These are phyloP conservation scores for Grigorovia yakushimaensis DNA, from an alignment of 805 yeast genomes.

Conservation along the genomic window DNA sequence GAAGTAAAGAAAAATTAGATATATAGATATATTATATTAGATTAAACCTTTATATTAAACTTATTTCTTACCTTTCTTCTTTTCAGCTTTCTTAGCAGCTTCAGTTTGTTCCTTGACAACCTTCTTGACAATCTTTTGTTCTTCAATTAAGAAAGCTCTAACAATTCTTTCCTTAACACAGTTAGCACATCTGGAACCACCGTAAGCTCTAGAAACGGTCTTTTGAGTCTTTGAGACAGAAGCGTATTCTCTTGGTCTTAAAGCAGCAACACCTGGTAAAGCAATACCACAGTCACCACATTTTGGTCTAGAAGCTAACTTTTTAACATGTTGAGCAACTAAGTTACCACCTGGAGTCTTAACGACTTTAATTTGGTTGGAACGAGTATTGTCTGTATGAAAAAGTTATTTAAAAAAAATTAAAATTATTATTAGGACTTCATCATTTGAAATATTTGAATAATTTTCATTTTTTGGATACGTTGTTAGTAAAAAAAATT, in stretches of 20 bases:
- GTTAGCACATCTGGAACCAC: conserved; percentile 97
- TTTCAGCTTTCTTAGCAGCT: conserved; percentile 62
- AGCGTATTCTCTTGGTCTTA: conserved; percentile 98
- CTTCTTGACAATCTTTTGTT: conserved; percentile 99
- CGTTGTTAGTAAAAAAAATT: background rate
- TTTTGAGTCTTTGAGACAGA: conserved; percentile 89
- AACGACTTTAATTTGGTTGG: conserved; percentile 98
- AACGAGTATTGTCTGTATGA: conserved; percentile 90
- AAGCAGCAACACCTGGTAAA: conserved; percentile 80
- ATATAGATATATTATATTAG: background rate
- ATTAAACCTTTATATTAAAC: background rate
- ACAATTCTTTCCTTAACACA: conserved; percentile 98
- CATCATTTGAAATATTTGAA: too few relatives aligned
- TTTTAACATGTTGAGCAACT: conserved; percentile 94
- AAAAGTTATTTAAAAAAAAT: background rate
- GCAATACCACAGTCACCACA: conserved; percentile 82
- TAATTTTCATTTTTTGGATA: too few relatives aligned
- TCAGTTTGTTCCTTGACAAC: conserved; percentile 93
- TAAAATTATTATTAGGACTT: background rate
- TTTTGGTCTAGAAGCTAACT: conserved; percentile 75
- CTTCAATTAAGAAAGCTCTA: conserved; percentile 99
- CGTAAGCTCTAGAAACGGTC: conserved; percentile 99
- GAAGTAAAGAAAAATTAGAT: background rate
- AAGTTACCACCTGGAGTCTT: conserved; percentile 99
- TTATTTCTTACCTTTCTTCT: conserved; percentile 15